These are phyloP conservation scores for Aspergillus sparsus DNA, from an alignment of 495 filamentous ascomycete genomes.

Conservation along the genomic window DNA sequence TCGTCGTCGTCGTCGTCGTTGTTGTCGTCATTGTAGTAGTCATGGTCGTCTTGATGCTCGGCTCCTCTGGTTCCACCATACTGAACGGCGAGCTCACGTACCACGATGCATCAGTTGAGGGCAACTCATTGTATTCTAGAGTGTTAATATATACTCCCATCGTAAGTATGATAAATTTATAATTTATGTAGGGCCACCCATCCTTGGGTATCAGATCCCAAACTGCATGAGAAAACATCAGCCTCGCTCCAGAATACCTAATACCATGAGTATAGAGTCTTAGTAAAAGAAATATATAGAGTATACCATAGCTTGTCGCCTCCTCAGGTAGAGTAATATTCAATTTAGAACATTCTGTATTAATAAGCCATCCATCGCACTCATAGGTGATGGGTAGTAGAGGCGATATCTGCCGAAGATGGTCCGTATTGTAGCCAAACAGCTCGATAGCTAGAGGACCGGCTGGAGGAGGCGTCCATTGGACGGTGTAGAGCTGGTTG, in stretches of 20 bases:
- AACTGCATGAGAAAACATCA: neutral
- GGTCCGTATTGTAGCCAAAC: neutral
- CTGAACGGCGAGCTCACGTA: neutral
- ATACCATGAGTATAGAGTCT: neutral
- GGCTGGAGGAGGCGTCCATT: neutral
- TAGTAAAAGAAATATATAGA: neutral
- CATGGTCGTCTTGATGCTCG: neutral
- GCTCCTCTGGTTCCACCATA: neutral
- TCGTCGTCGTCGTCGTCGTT: neutral
- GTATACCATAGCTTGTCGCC: neutral
- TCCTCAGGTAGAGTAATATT: neutral
- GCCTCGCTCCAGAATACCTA: too few relatives aligned
- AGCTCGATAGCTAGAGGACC: neutral
- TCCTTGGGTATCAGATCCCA: neutral
- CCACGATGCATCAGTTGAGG: neutral
- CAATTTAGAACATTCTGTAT: neutral
- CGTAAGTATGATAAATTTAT: neutral
- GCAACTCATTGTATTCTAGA: neutral
- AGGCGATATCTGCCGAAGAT: neutral
- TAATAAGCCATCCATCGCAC: slow-evolving; percentile 1
- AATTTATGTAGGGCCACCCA: neutral
- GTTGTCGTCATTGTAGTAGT: neutral
- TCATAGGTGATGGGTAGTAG: neutral
- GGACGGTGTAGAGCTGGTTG: neutral
- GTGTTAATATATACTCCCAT: neutral